Percentiles rank a stretch among this genome's conserved stretches.
phyloP scores from a whole-genome alignment of 2,329 filamentous ascomycete genomes.

The Scedosporium minutisporum region DNA sequence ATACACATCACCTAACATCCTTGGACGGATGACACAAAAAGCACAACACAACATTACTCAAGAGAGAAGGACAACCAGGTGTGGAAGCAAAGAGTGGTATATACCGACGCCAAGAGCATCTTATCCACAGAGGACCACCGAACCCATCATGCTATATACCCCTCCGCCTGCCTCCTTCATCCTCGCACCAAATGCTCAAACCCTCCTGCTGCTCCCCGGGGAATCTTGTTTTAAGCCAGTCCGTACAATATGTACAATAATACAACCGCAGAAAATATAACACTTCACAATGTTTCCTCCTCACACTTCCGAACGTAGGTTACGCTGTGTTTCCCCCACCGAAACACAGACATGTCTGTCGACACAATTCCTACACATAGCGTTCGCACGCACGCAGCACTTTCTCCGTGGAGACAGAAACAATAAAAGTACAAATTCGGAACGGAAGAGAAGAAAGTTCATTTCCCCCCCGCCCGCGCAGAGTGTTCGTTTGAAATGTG shows the following conservation, averaged over 20 bases:
- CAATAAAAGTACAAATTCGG: no score
- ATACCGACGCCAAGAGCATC: background rate
- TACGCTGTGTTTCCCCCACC: background rate
- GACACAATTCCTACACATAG: background rate
- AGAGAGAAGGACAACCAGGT: background rate
- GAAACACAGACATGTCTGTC: background rate
- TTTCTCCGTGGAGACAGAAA: no score
- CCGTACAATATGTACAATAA: slow-evolving; percentile 1
- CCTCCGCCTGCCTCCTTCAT: background rate
- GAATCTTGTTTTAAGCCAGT: background rate
- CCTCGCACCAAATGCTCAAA: background rate
- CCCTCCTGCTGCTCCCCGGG: background rate
- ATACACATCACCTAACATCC: no score
- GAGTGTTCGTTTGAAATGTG: no score
- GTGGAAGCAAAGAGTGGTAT: background rate
- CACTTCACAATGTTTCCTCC: no score
- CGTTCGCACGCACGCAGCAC: no score
- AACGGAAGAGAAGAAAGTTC: no score
- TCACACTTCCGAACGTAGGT: background rate
- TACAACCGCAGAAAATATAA: background rate
- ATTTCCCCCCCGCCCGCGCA: no score
- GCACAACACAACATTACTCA: background rate
- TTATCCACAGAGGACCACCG: background rate
- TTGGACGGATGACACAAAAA: background rate
- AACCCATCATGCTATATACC: background rate